Percentiles rank a stretch among this genome's conserved stretches.
Conservation (phyloP, 202 grass and related monocot species). For the Carex arenaria region DNA sequence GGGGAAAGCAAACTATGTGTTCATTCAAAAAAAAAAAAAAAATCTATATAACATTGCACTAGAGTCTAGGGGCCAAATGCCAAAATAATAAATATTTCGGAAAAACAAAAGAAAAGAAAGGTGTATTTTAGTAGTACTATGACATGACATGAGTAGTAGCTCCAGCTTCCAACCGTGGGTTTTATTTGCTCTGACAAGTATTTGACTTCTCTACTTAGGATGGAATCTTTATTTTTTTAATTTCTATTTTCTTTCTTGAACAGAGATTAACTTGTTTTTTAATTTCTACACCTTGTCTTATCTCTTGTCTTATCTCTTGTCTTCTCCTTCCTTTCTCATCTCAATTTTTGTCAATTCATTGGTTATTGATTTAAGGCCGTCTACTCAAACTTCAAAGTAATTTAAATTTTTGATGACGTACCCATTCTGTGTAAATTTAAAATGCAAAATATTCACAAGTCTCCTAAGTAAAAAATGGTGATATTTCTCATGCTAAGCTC, state of each 20-base stretch:
- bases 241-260: conserved; percentile 6
- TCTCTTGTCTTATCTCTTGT: conserved; percentile 25
- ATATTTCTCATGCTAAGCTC: neutral
- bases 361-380: neutral
- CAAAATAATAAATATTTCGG: too few species aligned
- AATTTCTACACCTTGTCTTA: conserved; percentile 12
- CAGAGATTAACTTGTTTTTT: conserved; percentile 5
- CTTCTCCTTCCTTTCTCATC: neutral
- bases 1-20: neutral
- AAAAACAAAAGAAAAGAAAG: neutral
- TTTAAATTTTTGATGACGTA: neutral
- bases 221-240: conserved; percentile 10
- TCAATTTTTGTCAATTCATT: conserved; percentile 9
- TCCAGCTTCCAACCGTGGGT: conserved; percentile 21
- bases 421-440: neutral
- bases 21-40: too few species aligned
- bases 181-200: conserved; percentile 6
- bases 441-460: neutral
- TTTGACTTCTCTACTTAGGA: conserved; percentile 17
- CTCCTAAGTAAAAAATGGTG: neutral
- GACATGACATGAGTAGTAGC: neutral
- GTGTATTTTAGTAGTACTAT: neutral
- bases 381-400: neutral
- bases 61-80: too few species aligned
- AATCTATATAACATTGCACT: too few species aligned